A percentile compares a stretch with the other conserved stretches of the same genome.
Evolutionary conservation across 2,329 filamentous ascomycete species (phyloP).

Genomic region (Pezizomycotina sp.): DNA sequence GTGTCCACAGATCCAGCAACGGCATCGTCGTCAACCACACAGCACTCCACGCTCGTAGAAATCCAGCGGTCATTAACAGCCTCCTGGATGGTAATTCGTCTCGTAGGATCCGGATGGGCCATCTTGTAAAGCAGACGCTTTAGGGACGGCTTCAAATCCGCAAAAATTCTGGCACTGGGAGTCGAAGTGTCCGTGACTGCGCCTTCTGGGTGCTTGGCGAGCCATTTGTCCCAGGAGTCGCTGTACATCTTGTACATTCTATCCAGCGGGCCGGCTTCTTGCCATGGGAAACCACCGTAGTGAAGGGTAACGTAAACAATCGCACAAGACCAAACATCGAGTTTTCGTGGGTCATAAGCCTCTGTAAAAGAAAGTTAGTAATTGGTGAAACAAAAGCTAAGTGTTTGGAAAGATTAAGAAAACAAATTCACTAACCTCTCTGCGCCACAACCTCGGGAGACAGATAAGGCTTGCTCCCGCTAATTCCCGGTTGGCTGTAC

Average conservation of each 20-base stretch:
- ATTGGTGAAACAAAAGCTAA: conserved; percentile 1
- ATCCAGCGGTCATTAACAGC: conserved; percentile 57
- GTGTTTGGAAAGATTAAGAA: background rate
- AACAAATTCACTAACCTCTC: conserved; percentile 35
- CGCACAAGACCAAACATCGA: conserved; percentile 76
- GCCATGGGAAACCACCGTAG: conserved; percentile 58
- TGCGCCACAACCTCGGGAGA: conserved; percentile 68
- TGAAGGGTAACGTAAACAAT: conserved; percentile 67
- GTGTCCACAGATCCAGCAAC: conserved; percentile 20
- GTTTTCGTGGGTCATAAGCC: conserved; percentile 54
- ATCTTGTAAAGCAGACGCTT: conserved; percentile 60
- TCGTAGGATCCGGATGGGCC: conserved; percentile 60
- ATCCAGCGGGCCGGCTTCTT: conserved; percentile 21
- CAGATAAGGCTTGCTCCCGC: conserved; percentile 72
- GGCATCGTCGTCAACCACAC: conserved; percentile 50
- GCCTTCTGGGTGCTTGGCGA: conserved; percentile 29
- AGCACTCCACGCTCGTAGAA: conserved; percentile 55
- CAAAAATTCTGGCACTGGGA: conserved; percentile 46
- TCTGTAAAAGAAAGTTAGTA: conserved; percentile 26
- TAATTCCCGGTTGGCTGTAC: conserved; percentile 61
- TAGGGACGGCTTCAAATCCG: conserved; percentile 49
- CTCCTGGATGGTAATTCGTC: conserved; percentile 52
- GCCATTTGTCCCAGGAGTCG: conserved; percentile 22
- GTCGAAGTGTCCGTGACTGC: conserved; percentile 39
- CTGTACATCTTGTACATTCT: conserved; percentile 38